Evolutionary conservation across 306 rosid species (phyloP).

Genomic region (Luffa acutangula): DNA sequence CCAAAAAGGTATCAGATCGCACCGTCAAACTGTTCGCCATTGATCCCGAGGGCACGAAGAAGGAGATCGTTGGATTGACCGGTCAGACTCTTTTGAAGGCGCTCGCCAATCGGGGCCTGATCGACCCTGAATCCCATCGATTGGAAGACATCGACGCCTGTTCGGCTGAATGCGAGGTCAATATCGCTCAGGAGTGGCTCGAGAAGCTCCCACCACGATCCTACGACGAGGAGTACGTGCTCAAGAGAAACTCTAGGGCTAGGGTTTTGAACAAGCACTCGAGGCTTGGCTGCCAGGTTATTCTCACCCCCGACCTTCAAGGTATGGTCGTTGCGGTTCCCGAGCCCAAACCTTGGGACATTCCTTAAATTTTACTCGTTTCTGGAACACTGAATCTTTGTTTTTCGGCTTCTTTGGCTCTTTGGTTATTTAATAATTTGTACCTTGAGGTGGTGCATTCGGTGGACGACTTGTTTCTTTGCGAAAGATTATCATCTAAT

Average conservation of each 20-base stretch:
- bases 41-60: constrained; percentile 61
- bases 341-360: constrained; percentile 91
- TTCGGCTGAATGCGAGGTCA: constrained; percentile 87
- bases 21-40: constrained; percentile 67
- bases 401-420: neutral
- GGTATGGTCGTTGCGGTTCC: constrained; percentile 95
- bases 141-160: constrained; percentile 91
- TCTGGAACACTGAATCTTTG: neutral
- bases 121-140: constrained; percentile 87
- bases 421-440: neutral
- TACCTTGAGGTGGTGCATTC: constrained; percentile 5
- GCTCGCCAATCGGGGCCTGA: constrained; percentile 51
- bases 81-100: constrained; percentile 86
- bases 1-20: constrained; percentile 67
- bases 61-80: constrained; percentile 53
- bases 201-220: constrained; percentile 71
- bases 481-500: neutral
- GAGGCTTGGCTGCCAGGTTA: constrained; percentile 81
- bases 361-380: constrained; percentile 26
- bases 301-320: constrained; percentile 63
- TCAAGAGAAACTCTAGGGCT: constrained; percentile 45
- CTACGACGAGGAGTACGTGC: constrained; percentile 81
- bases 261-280: constrained; percentile 75
- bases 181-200: constrained; percentile 88
- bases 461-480: neutral